Evolutionary conservation across 257 asterid genomes (phyloP).

Genomic region (Salvia rosmarinus): DNA sequence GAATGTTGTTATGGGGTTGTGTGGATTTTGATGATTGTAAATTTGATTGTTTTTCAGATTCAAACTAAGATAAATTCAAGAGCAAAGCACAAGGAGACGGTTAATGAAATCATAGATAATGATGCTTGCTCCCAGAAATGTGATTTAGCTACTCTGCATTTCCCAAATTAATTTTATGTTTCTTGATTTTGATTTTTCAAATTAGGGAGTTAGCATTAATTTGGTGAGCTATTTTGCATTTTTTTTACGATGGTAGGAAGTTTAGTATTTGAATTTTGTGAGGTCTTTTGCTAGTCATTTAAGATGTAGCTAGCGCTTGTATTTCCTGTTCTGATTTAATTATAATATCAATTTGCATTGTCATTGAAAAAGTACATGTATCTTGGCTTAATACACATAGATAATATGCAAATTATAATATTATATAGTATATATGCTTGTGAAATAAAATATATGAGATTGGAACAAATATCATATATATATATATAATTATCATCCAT

Average conservation of each 20-base stretch:
- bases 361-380: not conserved
- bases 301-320: not conserved
- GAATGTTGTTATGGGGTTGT: not conserved
- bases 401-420: no score
- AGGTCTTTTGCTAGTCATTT: not conserved
- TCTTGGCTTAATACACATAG: not conserved
- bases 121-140: not conserved
- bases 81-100: not conserved
- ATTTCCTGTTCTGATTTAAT: constrained; percentile 2
- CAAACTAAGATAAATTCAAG: not conserved
- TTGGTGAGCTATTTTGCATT: constrained; percentile 24
- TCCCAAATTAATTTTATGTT: not conserved
- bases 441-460: no score
- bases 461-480: no score
- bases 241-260: constrained; percentile 11
- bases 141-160: not conserved
- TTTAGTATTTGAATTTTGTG: constrained; percentile 4
- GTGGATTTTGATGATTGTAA: not conserved
- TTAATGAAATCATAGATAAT: not conserved
- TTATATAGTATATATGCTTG: no score
- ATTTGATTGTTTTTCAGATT: not conserved
- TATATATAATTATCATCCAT: no score
- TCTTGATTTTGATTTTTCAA: not conserved
- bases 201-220: constrained; percentile 13
- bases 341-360: constrained; percentile 1